phyloP scores from a whole-genome alignment of 2,329 filamentous ascomycete genomes.

The Daldinia sp. region DNA sequence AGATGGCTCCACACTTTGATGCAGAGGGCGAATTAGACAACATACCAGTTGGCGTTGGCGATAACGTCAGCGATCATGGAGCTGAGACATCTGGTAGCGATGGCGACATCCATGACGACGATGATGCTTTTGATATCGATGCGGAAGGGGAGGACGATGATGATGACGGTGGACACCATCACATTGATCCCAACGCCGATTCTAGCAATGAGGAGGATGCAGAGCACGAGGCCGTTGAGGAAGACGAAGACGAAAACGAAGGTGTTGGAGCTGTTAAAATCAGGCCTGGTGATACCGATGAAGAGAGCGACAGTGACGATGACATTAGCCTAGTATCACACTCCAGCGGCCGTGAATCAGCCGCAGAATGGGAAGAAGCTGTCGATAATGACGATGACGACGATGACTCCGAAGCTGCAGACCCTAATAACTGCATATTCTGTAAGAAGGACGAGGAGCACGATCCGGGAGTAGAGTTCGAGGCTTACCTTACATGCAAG shows the following conservation, averaged over 20 bases:
- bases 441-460: constrained; percentile 55
- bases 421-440: constrained; percentile 45
- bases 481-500: constrained; percentile 80
- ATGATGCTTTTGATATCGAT: constrained; percentile 54
- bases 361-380: constrained; percentile 50
- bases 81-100: constrained; percentile 40
- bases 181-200: constrained; percentile 44
- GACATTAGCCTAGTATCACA: constrained; percentile 48
- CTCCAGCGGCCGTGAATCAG: constrained; percentile 48
- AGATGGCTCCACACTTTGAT: constrained; percentile 24
- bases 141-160: constrained; percentile 59
- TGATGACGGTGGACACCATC: constrained; percentile 44
- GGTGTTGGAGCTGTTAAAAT: constrained; percentile 70
- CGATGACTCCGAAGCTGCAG: constrained; percentile 51
- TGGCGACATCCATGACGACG: constrained; percentile 55
- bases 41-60: constrained; percentile 47
- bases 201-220: constrained; percentile 52
- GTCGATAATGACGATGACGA: constrained; percentile 49
- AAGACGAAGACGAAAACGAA: constrained; percentile 63
- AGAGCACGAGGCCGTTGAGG: constrained; percentile 48
- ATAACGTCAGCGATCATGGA: constrained; percentile 33
- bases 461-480: constrained; percentile 76
- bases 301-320: constrained; percentile 56
- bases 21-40: constrained; percentile 38
- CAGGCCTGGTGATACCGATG: constrained; percentile 63